Base-by-base conservation (phyloP, 805 yeast species). In the Maudiozyma bulderi region DNA sequence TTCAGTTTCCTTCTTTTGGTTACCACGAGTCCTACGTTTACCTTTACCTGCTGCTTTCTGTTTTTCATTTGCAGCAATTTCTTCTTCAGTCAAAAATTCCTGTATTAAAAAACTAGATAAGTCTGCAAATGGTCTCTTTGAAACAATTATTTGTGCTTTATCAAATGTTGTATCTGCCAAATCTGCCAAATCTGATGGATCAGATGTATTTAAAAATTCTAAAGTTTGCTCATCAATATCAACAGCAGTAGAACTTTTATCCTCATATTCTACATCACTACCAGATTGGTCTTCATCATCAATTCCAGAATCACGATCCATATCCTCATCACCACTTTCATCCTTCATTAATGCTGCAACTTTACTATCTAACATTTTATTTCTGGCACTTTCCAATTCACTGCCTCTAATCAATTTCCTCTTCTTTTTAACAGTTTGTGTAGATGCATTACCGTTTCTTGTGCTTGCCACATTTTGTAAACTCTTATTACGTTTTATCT, bases 201-300 rank as follows among this genome's bases (percentile, higher is more conserved):
- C 77, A 1, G 95, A 91, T 10, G 79, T 76, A 65, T 93, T 93
- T 54, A 91, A 72, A 57, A 93, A 89, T 43, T 81, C 77, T 44
- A 90, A 68, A 29, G 88, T 78, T 51, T 86, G 81, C 13, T 72
- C 72, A 57, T 84, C 90, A 54, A 84, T 81, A 54, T 68, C 58
- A 5, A 61, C 64, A 10, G 61, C 64, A 10, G 58, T 56, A 1
- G 55, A 46, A 31, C 31, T 14, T n/a, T 51, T 55, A 26, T 57
- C 68, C 43, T 57, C 60, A 37, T 58, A 57, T 14, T 64, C 65
- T 33, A 64, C 67, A 47, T 69, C 66, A 26, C 57, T 56, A 11
- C 64, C 65, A 34, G 70, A 75, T 10, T 64, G 65, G 34, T 60
- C 65, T 29, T 51, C 52, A 9, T 37, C 41, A 30, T 60, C 61